phyloP scores from a whole-genome alignment of 208 protist genomes.

The Crithidia fasciculata region DNA sequence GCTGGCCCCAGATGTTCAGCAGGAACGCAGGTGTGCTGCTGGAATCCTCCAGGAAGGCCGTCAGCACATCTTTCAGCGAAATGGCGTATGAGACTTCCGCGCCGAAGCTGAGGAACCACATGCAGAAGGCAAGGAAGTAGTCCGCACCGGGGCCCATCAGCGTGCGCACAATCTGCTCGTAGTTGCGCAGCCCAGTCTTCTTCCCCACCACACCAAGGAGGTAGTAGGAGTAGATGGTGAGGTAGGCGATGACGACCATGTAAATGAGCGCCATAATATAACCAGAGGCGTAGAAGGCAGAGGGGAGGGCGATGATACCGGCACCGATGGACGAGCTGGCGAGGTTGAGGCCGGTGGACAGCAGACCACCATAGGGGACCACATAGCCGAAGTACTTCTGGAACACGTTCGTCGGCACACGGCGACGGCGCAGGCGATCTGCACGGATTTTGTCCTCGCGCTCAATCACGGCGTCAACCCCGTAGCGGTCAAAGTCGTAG shows the following conservation, averaged over 20 bases:
- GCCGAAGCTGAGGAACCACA: slow-evolving; percentile 64
- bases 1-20: slow-evolving; percentile 33
- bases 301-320: slow-evolving; percentile 62
- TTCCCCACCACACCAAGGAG: slow-evolving; percentile 41
- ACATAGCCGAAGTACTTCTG: slow-evolving; percentile 44
- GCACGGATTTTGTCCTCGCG: slow-evolving; percentile 27
- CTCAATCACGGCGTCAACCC: slow-evolving; percentile 1
- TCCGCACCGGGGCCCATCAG: slow-evolving; percentile 58
- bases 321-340: slow-evolving; percentile 55
- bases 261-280: slow-evolving; percentile 44
- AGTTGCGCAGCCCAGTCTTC: slow-evolving; percentile 45
- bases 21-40: slow-evolving; percentile 36
- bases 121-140: slow-evolving; percentile 60
- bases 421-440: slow-evolving; percentile 29
- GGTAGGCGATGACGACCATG: slow-evolving; percentile 33
- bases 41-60: slow-evolving; percentile 47
- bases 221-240: slow-evolving; percentile 67
- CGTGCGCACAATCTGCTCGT: slow-evolving; percentile 46
- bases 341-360: slow-evolving; percentile 61
- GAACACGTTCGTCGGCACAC: slow-evolving; percentile 32
- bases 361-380: slow-evolving; percentile 58
- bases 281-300: slow-evolving; percentile 57
- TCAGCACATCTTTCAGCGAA: slow-evolving; percentile 66
- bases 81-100: slow-evolving; percentile 76
- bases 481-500: slow-evolving; percentile 26